Evolutionary conservation across 73 alveolate genomes (phyloP).

Genomic region (Uronychia binucleata): DNA sequence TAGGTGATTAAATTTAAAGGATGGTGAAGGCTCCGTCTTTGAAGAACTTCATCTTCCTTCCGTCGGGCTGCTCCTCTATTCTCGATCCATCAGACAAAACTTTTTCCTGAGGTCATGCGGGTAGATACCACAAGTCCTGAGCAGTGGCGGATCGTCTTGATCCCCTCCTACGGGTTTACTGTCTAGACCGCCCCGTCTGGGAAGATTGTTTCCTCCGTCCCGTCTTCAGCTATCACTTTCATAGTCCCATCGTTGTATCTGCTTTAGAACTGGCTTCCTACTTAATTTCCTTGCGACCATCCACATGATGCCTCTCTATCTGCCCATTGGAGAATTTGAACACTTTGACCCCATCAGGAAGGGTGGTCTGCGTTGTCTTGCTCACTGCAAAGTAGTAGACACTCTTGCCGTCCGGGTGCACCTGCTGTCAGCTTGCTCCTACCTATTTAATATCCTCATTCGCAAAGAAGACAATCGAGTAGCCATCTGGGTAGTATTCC

Average conservation of each 20-base stretch:
- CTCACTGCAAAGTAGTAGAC: constrained; percentile 85
- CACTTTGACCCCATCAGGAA: constrained; percentile 81
- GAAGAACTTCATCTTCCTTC: constrained; percentile 75
- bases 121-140: not conserved
- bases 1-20: too few species aligned
- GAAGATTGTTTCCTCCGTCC: constrained; percentile 80
- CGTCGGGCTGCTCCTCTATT: constrained; percentile 77
- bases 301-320: constrained; percentile 81
- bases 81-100: constrained; percentile 26
- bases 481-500: constrained; percentile 95
- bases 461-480: constrained; percentile 80
- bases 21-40: constrained; percentile 67
- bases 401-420: constrained; percentile 77
- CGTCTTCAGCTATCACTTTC: constrained; percentile 73
- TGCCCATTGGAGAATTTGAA: constrained; percentile 79
- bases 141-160: constrained; percentile 52
- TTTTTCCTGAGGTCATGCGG: constrained; percentile 17
- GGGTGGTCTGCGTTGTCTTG: constrained; percentile 84
- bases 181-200: constrained; percentile 89
- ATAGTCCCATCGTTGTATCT: constrained; percentile 87
- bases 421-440: constrained; percentile 24
- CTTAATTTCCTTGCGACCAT: constrained; percentile 86
- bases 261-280: not conserved
- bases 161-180: constrained; percentile 83
- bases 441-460: constrained; percentile 85